Conservation (phyloP, 345 rosid genomes). For the Laguncularia racemosa region DNA sequence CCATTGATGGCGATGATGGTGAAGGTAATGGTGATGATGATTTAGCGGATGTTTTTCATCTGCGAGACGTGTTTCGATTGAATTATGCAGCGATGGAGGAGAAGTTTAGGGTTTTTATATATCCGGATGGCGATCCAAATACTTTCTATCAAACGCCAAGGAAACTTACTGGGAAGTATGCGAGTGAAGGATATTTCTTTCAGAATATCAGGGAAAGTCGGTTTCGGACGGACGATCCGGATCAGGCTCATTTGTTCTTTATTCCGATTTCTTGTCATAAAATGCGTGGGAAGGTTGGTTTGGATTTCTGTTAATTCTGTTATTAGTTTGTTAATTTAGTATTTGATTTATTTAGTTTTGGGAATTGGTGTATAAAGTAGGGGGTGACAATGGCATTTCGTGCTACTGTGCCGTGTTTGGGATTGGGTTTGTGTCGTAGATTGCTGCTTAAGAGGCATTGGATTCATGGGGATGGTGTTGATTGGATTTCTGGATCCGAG, state of each 20-base stretch:
- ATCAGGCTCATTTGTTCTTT: constrained; percentile 83
- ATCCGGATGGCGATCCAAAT: constrained; percentile 91
- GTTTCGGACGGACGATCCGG: constrained; percentile 73
- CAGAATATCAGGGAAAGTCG: constrained; percentile 77
- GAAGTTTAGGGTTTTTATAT: constrained; percentile 71
- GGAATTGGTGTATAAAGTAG: too few relatives aligned
- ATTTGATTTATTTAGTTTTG: too few relatives aligned
- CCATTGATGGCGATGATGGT: neutral
- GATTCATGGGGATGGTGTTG: too few relatives aligned
- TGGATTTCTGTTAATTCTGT: neutral
- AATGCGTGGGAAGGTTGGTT: constrained; percentile 88
- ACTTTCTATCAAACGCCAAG: constrained; percentile 90
- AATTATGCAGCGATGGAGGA: constrained; percentile 82
- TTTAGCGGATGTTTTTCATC: constrained; percentile 52
- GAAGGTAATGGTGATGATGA: constrained; percentile 6
- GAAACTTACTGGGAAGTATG: constrained; percentile 89
- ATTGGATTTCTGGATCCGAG: too few relatives aligned
- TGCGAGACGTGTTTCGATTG: constrained; percentile 48
- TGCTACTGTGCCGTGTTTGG: too few relatives aligned
- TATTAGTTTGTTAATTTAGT: neutral
- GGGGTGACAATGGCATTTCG: too few relatives aligned
- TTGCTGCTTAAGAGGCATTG: too few relatives aligned
- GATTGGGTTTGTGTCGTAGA: too few relatives aligned
- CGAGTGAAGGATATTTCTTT: constrained; percentile 98
- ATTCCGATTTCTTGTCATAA: constrained; percentile 94